Evolutionary conservation across 108 stramenopile species (phyloP).

Genomic region (Skeletonema tropicum): DNA sequence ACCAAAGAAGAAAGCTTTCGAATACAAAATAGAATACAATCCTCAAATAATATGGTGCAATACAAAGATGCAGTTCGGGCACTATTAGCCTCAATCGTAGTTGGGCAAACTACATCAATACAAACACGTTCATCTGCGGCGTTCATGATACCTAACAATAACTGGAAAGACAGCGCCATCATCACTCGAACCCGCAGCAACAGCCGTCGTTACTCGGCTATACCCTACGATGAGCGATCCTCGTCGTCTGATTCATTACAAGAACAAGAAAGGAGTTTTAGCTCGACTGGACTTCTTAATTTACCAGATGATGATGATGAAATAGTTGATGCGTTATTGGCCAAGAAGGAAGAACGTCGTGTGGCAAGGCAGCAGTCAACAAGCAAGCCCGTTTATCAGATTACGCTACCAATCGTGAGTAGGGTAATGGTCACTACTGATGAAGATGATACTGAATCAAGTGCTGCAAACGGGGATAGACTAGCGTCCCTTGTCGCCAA

Average conservation of each 20-base stretch:
- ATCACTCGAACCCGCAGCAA: conserved; percentile 7
- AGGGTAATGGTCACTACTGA: conserved; percentile 4
- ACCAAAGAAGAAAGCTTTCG: too few relatives aligned
- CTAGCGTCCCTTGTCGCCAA: conserved; percentile 44
- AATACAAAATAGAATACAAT: neutral
- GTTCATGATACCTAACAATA: conserved; percentile 3
- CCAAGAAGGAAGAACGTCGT: conserved; percentile 49
- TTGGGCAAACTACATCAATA: neutral
- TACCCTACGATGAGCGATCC: conserved; percentile 43
- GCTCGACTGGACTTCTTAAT: conserved; percentile 19
- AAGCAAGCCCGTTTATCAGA: conserved; percentile 42
- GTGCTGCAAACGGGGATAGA: conserved; percentile 4
- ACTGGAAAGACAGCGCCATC: conserved; percentile 1
- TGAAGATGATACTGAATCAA: neutral
- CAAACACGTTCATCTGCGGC: neutral
- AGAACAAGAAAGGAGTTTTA: neutral
- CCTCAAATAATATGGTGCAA: neutral
- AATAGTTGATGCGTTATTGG: conserved; percentile 50
- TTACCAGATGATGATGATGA: conserved; percentile 49
- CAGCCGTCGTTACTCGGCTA: conserved; percentile 45
- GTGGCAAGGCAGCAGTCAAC: conserved; percentile 14
- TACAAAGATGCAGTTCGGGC: conserved; percentile 4
- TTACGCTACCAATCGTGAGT: conserved; percentile 50
- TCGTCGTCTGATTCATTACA: conserved; percentile 14
- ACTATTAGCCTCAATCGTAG: neutral